Percentiles rank a stretch among this genome's conserved stretches.
Conservation (phyloP, 2,329 filamentous ascomycete genomes). For the Xylaria sp. region DNA sequence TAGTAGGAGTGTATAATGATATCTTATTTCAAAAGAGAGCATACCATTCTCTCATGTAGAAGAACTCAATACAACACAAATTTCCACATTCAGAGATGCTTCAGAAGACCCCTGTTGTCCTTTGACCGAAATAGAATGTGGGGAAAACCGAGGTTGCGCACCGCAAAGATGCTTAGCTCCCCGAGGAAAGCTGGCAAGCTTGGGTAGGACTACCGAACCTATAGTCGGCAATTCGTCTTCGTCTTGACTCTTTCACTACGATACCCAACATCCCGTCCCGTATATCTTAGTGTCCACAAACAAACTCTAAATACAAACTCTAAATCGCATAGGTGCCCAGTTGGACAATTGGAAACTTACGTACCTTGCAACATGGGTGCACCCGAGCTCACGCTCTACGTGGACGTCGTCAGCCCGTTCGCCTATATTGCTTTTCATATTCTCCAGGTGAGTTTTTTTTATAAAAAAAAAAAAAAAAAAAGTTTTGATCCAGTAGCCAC, state of each 20-base stretch:
- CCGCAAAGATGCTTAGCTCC: background rate
- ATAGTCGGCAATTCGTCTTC: background rate
- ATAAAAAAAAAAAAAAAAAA: too few relatives aligned
- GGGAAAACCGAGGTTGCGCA: background rate
- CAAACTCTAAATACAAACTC: background rate
- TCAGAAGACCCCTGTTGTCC: background rate
- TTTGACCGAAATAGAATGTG: background rate
- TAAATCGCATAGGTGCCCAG: background rate
- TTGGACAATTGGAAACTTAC: background rate
- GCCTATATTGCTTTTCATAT: slow-evolving; percentile 53
- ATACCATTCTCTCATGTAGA: background rate
- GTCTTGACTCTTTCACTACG: background rate
- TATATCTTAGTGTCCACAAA: background rate
- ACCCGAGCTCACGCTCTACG: slow-evolving; percentile 51
- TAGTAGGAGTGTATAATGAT: background rate
- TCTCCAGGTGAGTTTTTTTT: slow-evolving; percentile 49
- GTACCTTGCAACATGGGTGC: slow-evolving; percentile 33
- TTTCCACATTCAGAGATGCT: background rate
- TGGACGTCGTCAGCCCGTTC: slow-evolving; percentile 55
- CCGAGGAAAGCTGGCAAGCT: background rate
- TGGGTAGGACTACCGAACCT: background rate
- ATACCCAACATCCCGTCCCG: too few relatives aligned
- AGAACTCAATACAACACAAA: background rate
- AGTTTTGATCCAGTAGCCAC: background rate
- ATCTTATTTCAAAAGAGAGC: slow-evolving; percentile 5